These are phyloP conservation scores for Coemansia sp. DNA, from an alignment of 192 early-diverging fungal species.

Conservation along the genomic window DNA sequence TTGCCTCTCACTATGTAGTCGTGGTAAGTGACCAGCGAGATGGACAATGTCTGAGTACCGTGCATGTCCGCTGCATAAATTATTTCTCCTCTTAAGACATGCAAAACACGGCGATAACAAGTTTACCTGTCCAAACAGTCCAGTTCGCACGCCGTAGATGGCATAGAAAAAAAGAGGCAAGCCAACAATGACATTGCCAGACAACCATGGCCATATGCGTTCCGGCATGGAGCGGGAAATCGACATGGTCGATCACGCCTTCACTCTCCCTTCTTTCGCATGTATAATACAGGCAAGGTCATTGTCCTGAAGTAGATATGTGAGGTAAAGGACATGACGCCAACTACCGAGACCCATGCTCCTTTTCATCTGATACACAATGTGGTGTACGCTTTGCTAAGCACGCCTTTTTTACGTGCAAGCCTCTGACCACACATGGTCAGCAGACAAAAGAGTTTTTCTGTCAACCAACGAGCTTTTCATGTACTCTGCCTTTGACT, in stretches of 20 bases:
- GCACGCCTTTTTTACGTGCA: background rate
- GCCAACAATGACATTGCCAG: background rate
- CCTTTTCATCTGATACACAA: background rate
- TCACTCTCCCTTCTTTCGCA: background rate
- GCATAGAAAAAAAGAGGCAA: background rate
- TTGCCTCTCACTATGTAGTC: background rate
- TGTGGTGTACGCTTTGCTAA: background rate
- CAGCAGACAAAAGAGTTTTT: background rate
- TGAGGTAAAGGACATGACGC: background rate
- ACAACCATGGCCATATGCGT: background rate
- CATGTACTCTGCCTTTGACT: background rate
- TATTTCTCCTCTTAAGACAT: background rate
- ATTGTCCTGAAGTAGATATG: background rate
- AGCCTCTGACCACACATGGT: background rate
- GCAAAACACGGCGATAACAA: background rate
- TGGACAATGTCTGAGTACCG: background rate
- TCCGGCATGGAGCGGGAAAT: background rate
- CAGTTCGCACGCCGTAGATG: background rate
- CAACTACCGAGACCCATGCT: background rate
- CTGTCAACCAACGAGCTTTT: background rate
- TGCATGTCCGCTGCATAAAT: constrained; percentile 9
- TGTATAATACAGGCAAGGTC: background rate
- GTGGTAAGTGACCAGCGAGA: background rate
- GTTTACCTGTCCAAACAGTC: background rate
- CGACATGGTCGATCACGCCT: background rate